Conservation (phyloP, 495 filamentous ascomycete genomes). For the Lophiotrema nucula region DNA sequence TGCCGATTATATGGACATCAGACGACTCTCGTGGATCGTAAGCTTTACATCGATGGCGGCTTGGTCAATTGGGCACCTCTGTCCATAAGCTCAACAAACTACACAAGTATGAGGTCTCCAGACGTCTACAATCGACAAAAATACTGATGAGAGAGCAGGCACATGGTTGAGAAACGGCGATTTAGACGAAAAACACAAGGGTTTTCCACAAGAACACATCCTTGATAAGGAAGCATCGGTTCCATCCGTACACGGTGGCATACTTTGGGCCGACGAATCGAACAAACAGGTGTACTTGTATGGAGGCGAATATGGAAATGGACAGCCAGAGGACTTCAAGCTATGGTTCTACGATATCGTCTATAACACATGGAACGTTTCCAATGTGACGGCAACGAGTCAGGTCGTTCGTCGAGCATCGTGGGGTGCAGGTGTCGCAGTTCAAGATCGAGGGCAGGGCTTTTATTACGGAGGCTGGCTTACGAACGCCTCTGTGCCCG, state of each 20-base stretch:
- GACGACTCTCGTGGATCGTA: constrained; percentile 17
- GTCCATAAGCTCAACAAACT: constrained; percentile 2
- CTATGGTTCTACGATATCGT: constrained; percentile 48
- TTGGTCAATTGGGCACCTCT: constrained; percentile 14
- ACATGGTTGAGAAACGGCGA: constrained; percentile 16
- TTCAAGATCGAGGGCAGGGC: constrained; percentile 39
- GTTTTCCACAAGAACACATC: constrained; percentile 50
- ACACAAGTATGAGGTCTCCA: constrained; percentile 6
- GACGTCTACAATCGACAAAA: background rate
- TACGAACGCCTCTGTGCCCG: constrained; percentile 45
- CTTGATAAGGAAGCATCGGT: constrained; percentile 51
- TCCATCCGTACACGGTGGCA: constrained; percentile 45
- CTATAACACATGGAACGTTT: constrained; percentile 45
- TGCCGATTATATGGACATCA: constrained; percentile 18
- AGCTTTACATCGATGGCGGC: constrained; percentile 23
- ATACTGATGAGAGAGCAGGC: constrained; percentile 3
- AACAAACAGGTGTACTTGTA: constrained; percentile 55
- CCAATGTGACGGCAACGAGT: constrained; percentile 3
- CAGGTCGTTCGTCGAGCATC: constrained; percentile 33
- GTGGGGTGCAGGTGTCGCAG: constrained; percentile 41
- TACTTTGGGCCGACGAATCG: constrained; percentile 52
- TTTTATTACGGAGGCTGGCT: constrained; percentile 52
- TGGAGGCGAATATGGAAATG: constrained; percentile 49
- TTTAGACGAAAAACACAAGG: constrained; percentile 23
- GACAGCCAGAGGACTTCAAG: constrained; percentile 39